These are phyloP conservation scores for Beauveria varroae DNA, from an alignment of 2,329 filamentous ascomycete genomes.

Conservation along the genomic window DNA sequence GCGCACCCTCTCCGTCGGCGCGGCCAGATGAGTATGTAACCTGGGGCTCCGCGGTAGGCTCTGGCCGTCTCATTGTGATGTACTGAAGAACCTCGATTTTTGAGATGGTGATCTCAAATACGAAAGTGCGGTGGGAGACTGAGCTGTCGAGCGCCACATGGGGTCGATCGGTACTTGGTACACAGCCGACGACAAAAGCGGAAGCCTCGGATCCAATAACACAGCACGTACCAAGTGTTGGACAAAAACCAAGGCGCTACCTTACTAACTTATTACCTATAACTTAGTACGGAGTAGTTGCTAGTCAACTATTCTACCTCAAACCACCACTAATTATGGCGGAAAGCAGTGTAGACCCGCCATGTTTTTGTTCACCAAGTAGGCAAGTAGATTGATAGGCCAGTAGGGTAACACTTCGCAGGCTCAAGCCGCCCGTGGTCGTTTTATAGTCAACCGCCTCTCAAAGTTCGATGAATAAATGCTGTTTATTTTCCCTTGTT, in stretches of 20 bases:
- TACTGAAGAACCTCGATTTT: background rate
- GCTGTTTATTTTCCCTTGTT: too few relatives aligned
- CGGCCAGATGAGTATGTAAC: slow-evolving; percentile 15
- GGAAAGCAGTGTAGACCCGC: too few relatives aligned
- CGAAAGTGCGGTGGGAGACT: background rate
- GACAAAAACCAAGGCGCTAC: background rate
- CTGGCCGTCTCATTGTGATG: background rate
- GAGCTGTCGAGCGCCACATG: background rate
- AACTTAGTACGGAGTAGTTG: too few relatives aligned
- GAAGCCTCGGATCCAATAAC: background rate
- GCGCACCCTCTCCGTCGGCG: slow-evolving; percentile 25
- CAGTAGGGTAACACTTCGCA: background rate
- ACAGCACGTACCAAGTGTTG: background rate
- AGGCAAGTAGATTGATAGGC: too few relatives aligned
- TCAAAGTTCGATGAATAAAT: too few relatives aligned
- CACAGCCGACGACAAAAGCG: slow-evolving; percentile 4
- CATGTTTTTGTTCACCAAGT: too few relatives aligned
- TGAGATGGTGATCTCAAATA: background rate
- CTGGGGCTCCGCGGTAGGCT: slow-evolving; percentile 10
- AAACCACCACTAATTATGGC: too few relatives aligned
- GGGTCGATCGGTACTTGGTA: too few relatives aligned
- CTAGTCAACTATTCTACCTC: too few relatives aligned
- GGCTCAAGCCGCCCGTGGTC: too few relatives aligned
- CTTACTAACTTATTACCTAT: too few relatives aligned
- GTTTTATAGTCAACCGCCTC: too few relatives aligned